Percentiles rank a stretch among this genome's conserved stretches.
phyloP scores from a whole-genome alignment of 768 basidiomycete species.

The Tricholoma sp. region DNA sequence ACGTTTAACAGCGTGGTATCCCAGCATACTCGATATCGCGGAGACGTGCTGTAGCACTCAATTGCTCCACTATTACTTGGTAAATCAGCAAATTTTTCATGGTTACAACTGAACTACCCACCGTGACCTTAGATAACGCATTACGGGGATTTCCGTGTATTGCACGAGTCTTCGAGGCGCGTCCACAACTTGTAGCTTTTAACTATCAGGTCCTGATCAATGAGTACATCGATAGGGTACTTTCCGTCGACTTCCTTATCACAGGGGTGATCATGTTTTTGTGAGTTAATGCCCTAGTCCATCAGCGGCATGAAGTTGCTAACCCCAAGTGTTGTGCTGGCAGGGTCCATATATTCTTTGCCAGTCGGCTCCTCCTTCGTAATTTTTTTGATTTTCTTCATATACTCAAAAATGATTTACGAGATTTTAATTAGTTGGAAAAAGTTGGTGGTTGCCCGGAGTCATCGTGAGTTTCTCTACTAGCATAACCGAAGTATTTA shows the following conservation, averaged over 20 bases:
- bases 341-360: constrained; percentile 4
- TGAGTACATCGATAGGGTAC: neutral
- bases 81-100: neutral
- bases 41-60: too few species aligned
- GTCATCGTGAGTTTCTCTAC: too few species aligned
- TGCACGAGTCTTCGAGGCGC: neutral
- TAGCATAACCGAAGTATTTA: too few species aligned
- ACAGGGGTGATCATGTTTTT: neutral
- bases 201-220: neutral
- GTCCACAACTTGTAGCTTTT: too few species aligned
- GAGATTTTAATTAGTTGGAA: neutral
- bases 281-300: neutral
- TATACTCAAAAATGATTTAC: neutral
- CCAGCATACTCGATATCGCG: too few species aligned
- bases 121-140: neutral
- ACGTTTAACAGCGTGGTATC: too few species aligned
- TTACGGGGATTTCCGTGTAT: constrained; percentile 1
- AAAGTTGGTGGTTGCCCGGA: too few species aligned
- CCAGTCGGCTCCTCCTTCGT: neutral
- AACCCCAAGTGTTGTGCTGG: neutral
- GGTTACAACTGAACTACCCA: neutral
- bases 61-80: constrained; percentile 12
- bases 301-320: neutral
- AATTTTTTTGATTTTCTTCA: neutral
- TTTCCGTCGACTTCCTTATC: neutral